These are phyloP conservation scores for Didymella pomorum DNA, from an alignment of 2,329 filamentous ascomycete genomes.

Conservation along the genomic window DNA sequence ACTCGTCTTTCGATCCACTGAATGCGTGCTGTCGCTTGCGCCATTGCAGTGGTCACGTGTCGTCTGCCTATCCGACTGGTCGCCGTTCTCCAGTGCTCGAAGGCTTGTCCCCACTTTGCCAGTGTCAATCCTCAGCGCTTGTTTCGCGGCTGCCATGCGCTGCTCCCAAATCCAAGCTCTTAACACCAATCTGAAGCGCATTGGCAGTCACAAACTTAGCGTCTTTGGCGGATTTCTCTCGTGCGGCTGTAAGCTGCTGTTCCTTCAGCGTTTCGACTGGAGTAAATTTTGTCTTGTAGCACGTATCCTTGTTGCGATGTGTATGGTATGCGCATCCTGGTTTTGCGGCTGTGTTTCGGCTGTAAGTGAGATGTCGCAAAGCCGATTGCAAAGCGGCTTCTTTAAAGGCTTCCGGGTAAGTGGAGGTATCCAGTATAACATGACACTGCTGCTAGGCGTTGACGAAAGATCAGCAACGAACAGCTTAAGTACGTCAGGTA, in stretches of 20 bases:
- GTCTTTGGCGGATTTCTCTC: neutral
- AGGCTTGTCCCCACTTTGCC: neutral
- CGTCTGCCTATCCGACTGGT: neutral
- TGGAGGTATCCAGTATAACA: neutral
- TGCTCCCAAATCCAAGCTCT: slow-evolving; percentile 5
- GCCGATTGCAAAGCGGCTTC: neutral
- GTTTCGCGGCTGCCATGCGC: neutral
- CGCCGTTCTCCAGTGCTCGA: neutral
- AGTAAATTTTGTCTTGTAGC: slow-evolving; percentile 1
- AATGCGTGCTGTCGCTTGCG: neutral
- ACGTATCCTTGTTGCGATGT: neutral
- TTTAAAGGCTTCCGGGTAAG: neutral
- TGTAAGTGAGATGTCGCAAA: neutral
- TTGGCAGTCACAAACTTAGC: neutral
- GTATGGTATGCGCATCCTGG: neutral
- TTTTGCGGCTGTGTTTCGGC: neutral
- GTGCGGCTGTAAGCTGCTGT: neutral
- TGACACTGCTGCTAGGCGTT: neutral
- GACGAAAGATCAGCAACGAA: neutral
- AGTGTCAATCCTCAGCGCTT: neutral
- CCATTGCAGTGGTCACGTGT: neutral
- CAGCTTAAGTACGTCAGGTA: neutral
- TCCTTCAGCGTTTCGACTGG: neutral
- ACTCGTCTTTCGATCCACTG: neutral
- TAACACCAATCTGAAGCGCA: neutral